Base-by-base conservation (phyloP, 23 red algal species). In the Gracilaria vermiculophylla region DNA sequence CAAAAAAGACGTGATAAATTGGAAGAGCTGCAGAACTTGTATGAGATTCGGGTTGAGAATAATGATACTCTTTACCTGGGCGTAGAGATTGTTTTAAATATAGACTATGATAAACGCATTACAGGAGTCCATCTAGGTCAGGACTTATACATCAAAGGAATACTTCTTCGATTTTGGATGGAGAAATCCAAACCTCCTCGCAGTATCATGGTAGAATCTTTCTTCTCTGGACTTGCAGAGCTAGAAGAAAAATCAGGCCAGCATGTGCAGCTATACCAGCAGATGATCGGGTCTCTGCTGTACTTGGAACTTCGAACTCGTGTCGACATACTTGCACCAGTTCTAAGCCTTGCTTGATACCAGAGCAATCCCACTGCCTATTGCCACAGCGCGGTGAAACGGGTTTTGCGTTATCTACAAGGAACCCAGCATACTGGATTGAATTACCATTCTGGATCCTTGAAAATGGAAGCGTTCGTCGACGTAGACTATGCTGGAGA, bases 301-400 rank as follows among this genome's bases (percentile, higher is more conserved):
- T 76, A 76, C 32, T 76, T 76, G 70, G 70, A 32, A 53, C 35
- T 76, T 3, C 40, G 70, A 16, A 76, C 70, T 3, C 79, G 79
- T 10, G 12, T 69, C 11, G 79, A 83, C 33, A 83, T 83, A 29
- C 41, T 62, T 41, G 52, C 19, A 27, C 40, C 79, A 8, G 79
- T 65, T 43, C 45, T 83, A 33, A 64, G 32, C 17, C 61, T 83
- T 23, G 61, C 79, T 35, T 33, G 54, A 11, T 66, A 45, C 79
- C 79, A 83, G 41, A 83, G 44, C 15, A 43, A 10, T 21, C 61
- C 79, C 64, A 83, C 53, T 23, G 79, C 55, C 5, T 83, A 83
- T 37, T 83, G 53, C 33, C 79, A 83, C 44, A 51, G 79, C 7
- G 79, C 54, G 19, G 52, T 67, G 57, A 83, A 83, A 32, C 54